These are phyloP conservation scores for Dothistroma pini DNA, from an alignment of 2,329 filamentous ascomycete species.

Conservation along the genomic window DNA sequence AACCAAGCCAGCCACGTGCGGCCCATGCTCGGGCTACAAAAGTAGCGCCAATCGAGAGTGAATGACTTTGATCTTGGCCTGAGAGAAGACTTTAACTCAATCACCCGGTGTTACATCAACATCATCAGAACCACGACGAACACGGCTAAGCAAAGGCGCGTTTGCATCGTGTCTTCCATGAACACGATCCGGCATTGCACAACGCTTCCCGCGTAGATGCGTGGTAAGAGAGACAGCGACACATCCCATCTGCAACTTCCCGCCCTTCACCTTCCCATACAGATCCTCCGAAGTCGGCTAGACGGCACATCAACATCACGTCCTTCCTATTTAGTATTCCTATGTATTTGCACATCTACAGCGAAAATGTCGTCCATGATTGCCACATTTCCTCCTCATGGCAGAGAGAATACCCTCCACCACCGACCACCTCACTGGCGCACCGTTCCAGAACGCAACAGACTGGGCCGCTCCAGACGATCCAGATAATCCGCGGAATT, in stretches of 20 bases:
- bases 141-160: not conserved
- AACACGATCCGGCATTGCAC: not conserved
- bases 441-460: conserved; percentile 17
- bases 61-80: conserved; percentile 3
- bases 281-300: conserved; percentile 6
- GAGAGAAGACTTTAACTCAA: not conserved
- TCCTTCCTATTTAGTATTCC: not conserved
- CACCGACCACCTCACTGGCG: not conserved
- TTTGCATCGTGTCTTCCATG: not conserved
- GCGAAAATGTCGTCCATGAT: no score
- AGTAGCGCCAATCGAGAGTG: not conserved
- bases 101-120: not conserved
- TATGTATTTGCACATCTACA: not conserved
- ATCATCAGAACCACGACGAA: not conserved
- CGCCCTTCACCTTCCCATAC: conserved; percentile 6
- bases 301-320: conserved; percentile 6
- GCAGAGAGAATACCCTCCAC: not conserved
- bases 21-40: not conserved
- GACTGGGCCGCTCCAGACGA: conserved; percentile 31
- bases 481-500: conserved; percentile 33
- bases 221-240: not conserved
- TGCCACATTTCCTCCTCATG: not conserved
- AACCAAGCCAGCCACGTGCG: not conserved
- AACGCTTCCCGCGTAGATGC: not conserved
- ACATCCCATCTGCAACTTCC: not conserved